A percentile compares a stretch with the other conserved stretches of the same genome.
Evolutionary conservation across 2,329 filamentous ascomycete species (phyloP).

Genomic region (Thelonectria olida): DNA sequence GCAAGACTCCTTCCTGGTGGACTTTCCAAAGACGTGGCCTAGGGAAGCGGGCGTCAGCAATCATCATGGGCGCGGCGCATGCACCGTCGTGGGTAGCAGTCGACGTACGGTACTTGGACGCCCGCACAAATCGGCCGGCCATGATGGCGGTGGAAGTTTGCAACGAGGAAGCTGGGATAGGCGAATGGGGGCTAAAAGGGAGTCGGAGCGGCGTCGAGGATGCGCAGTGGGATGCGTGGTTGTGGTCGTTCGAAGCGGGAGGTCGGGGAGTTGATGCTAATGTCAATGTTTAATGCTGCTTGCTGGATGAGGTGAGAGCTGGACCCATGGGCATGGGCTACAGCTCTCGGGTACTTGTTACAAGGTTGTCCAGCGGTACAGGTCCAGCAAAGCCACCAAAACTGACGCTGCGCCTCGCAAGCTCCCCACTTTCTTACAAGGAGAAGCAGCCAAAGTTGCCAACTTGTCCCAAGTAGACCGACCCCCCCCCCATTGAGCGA

Average conservation of each 20-base stretch:
- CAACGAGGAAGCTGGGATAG: conserved; percentile 20
- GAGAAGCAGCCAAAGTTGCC: too few relatives aligned
- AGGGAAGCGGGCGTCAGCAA: conserved; percentile 40
- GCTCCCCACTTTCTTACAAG: conserved; percentile 24
- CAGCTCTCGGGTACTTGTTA: conserved; percentile 5
- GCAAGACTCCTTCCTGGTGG: conserved; percentile 96
- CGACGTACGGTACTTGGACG: conserved; percentile 73
- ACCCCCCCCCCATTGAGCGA: too few relatives aligned
- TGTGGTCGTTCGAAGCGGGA: conserved; percentile 34
- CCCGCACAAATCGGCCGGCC: conserved; percentile 73
- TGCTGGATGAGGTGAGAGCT: conserved; percentile 8
- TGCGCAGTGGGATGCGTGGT: conserved; percentile 24
- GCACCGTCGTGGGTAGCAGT: conserved; percentile 40
- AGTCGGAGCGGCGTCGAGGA: not conserved
- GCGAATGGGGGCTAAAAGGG: conserved; percentile 9
- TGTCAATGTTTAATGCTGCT: conserved; percentile 13
- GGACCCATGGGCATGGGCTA: too few relatives aligned
- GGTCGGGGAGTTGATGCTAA: conserved; percentile 26
- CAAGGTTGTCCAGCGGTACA: too few relatives aligned
- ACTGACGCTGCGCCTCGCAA: conserved; percentile 38
- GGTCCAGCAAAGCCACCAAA: conserved; percentile 32
- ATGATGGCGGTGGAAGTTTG: conserved; percentile 50
- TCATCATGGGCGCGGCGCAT: conserved; percentile 33
- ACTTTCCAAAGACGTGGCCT: conserved; percentile 98
- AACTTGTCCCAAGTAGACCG: conserved; percentile 20